Base-by-base conservation (phyloP, 2,329 filamentous ascomycete genomes). In the Dryadomyces sulphureus region DNA sequence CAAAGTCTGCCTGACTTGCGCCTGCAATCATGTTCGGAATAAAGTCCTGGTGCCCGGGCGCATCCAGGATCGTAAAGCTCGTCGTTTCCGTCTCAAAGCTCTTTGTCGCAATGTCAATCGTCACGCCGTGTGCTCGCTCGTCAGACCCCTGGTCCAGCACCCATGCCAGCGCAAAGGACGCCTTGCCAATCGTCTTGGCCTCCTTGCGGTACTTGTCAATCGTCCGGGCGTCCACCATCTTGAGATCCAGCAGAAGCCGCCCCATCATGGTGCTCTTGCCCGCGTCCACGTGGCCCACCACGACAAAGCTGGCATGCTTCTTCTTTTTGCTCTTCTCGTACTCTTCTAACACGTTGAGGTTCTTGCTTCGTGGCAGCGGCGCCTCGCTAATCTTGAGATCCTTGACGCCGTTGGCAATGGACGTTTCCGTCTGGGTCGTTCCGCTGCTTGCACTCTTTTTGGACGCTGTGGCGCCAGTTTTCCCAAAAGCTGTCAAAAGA, bases 11-110 rank as follows among this genome's bases (percentile, higher is more conserved):
- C 63, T 95, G 90, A 49, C 85, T 92, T 4, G 90, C 88, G 14
- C 92, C 92, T 2, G 90, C 90, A 60, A 98, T 95, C 92, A 98
- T 98, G 61, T 95, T 98, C 1, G 92, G 92, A 19, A 98, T 88
- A 59, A 96, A 98, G 60, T 98, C 92, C 50, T 81, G 77, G 62
- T 98, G 92, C 0, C 92, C 92, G 0, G 92, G 92, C 0, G 92
- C 90, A 60, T 98, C 92, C 5, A 98, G 72, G 40, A 98, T 94
- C 1, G 92, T 96, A 58, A 96, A 96, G 11, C 74, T 75, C 0
- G 87, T 92, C 44, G 74, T 82, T 1, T 85, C 79, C 0, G 93
- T 98, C 59, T 93, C 85, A 58, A 98, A 98, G 52, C 88, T 80
- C 59, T 94, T 94, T 17, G 84, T 94, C 8, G 92, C 90, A 57